Evolutionary conservation across 805 yeast species (phyloP), one percentile per base, ranked within the genome.

Genomic region (Teunomyces pallodes): DNA sequence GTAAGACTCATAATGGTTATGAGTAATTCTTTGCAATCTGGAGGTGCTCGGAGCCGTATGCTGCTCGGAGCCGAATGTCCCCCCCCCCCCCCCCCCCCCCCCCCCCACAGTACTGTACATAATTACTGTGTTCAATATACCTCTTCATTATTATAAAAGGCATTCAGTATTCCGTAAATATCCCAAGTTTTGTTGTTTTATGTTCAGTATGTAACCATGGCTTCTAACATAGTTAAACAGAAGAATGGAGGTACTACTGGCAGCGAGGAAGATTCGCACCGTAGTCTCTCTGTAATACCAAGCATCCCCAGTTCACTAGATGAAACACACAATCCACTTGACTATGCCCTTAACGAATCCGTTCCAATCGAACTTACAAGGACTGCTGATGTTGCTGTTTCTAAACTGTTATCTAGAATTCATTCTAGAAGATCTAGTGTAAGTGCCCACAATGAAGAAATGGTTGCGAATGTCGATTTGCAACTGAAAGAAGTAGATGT

Each of bases 371-470:
- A 60, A 28, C 45, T 59, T 13, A 43, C 54, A 24, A 46, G 52
- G 4, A 54, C 60, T 9, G 51, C 62, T 9, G 52, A 54, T 3
- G 59, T 56, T 7, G 66, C 66, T 3, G 56, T 55, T 1, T 50
- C 56, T 2, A 33, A 61, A 27, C 57, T 43, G 41, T 13, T 59
- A 3, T 52, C 62, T 2, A 42, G 59, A 28, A 54, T 59, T 12
- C 61, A 58, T 32, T 61, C 66, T 12, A 39, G 55, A 17, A 42
- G 59, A 16, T 47, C 55, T 9, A 30, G 38, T 27, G 20, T 17
- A 14, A 24, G 45, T 12, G 20, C 29, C 20, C 30, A 13, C n/a
- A 17, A 9, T 9, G 50, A 20, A 26, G 48, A 36, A n/a, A 14
- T n/a, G 12, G 27, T 26, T 35, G 27, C 27, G 12, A 16, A 16